Base-by-base conservation (phyloP, 1,284 basidiomycete species). In the Cryptococcus sp. region DNA sequence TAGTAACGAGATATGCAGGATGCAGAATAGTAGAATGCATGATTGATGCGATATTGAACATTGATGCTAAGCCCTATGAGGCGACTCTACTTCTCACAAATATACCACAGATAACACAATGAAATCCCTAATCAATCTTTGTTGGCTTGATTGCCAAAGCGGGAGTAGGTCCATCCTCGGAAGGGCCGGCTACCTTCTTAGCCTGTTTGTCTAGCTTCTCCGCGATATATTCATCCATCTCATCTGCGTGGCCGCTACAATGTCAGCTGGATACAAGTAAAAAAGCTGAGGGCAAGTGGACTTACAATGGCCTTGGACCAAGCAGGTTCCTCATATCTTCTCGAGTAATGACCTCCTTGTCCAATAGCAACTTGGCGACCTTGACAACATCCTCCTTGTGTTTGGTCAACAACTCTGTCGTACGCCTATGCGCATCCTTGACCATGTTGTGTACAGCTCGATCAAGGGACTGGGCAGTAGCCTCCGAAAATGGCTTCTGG, bases 401-500 rank as follows among this genome's bases (percentile, higher is more conserved):
- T 61, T 87, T 81, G 1, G 81, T 88, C 52, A 98, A 78, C 11
- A 98, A 80, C 45, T 87, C 81, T 19, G 82, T 87, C 40, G 93
- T 98, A 49, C 93, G 83, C 59, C 82, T 78, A 72, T 98, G 91
- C 1, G 91, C 91, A 53, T 82, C 81, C 80, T 82, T 83, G 61
- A 98, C 91, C 89, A 98, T 93, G 80, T 91, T 93, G 69, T 91
- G 85, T 16, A 98, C 93, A 75, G 71, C 89, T 22, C 77, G 76
- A 70, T 98, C 94, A 16, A 98, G 78, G 79, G 91, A 87, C 78
- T 98, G 88, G 1, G 88, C 90, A 0, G 94, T 99, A 74, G 88
- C 88, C 81, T 99, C 94, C 60, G 88, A 92, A 80, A 97, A 98
- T 1, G 94, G 94, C 75, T 98, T 98, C 61, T 90, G 90, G 86